A percentile compares a stretch with the other conserved stretches of the same genome.
Conservation (phyloP, 176 grass and related monocot genomes). For the Musa acuminata region DNA sequence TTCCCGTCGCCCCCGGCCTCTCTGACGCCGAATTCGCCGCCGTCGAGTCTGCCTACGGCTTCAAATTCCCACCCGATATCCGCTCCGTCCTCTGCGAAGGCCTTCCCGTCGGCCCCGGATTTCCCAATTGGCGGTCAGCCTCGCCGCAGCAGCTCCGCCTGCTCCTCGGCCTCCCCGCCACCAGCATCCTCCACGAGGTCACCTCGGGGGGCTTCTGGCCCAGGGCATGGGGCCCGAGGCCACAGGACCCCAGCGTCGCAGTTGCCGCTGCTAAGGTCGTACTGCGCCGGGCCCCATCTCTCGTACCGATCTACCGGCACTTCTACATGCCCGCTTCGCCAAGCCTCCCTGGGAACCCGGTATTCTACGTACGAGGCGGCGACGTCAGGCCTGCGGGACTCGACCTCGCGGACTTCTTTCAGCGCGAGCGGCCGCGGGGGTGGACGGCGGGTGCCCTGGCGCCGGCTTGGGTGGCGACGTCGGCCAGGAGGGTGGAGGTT, state of each 20-base stretch:
- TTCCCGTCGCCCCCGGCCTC: neutral
- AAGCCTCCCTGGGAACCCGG: constrained; percentile 8
- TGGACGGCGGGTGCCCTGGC: neutral
- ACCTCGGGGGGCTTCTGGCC: neutral
- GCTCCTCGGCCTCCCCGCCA: constrained; percentile 10
- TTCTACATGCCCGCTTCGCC: constrained; percentile 8
- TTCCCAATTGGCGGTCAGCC: constrained; percentile 16
- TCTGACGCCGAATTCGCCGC: neutral
- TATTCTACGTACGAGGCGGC: neutral
- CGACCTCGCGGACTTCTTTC: constrained; percentile 15
- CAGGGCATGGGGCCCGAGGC: neutral
- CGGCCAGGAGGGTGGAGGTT: constrained; percentile 15
- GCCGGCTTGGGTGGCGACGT: constrained; percentile 5
- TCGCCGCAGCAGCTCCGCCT: neutral
- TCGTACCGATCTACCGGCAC: constrained; percentile 19
- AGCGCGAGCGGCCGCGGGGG: neutral
- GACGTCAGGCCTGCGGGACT: constrained; percentile 1
- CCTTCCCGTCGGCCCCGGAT: constrained; percentile 3
- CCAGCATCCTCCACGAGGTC: neutral
- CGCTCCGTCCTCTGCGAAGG: constrained; percentile 1
- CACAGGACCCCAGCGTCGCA: neutral
- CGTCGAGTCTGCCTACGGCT: constrained; percentile 1
- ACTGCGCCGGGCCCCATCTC: neutral
- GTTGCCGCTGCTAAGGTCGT: neutral
- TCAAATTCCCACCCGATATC: constrained; percentile 10